Evolutionary conservation across 768 basidiomycete genomes (phyloP).

Genomic region (Pleurotus giganteus): DNA sequence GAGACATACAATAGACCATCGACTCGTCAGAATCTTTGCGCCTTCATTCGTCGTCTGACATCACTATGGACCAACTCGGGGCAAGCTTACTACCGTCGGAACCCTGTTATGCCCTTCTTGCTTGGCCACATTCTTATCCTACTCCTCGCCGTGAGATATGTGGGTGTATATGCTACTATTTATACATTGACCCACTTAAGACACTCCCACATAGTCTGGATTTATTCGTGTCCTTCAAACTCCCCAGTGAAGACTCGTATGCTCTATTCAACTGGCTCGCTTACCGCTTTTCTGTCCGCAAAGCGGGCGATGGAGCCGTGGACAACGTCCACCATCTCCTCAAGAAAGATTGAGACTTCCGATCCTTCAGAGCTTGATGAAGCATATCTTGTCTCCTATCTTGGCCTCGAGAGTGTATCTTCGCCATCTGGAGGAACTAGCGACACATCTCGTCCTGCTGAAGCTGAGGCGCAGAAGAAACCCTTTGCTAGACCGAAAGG

Average conservation of each 20-base stretch:
- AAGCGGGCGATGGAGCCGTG: slow-evolving; percentile 47
- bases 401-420: slow-evolving; percentile 36
- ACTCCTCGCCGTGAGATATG: slow-evolving; percentile 57
- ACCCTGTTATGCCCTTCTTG: slow-evolving; percentile 69
- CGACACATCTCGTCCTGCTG: slow-evolving; percentile 8
- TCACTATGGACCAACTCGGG: slow-evolving; percentile 42
- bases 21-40: slow-evolving; percentile 63
- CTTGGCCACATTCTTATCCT: slow-evolving; percentile 50
- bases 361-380: slow-evolving; percentile 73
- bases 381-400: slow-evolving; percentile 55
- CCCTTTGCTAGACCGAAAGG: slow-evolving; percentile 71
- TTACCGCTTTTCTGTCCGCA: slow-evolving; percentile 53
- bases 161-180: slow-evolving; percentile 27
- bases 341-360: slow-evolving; percentile 80
- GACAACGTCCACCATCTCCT: slow-evolving; percentile 37
- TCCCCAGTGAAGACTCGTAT: slow-evolving; percentile 86
- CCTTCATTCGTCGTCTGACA: slow-evolving; percentile 38
- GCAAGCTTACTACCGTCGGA: slow-evolving; percentile 52
- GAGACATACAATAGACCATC: slow-evolving; percentile 48
- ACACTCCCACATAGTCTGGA: slow-evolving; percentile 58
- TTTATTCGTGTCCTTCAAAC: slow-evolving; percentile 84
- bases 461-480: slow-evolving; percentile 34
- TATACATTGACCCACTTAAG: background rate
- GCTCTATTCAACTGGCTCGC: slow-evolving; percentile 78
- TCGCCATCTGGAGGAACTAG: slow-evolving; percentile 7